phyloP scores from a whole-genome alignment of 208 protist species.

The Leishmania tarentolae region DNA sequence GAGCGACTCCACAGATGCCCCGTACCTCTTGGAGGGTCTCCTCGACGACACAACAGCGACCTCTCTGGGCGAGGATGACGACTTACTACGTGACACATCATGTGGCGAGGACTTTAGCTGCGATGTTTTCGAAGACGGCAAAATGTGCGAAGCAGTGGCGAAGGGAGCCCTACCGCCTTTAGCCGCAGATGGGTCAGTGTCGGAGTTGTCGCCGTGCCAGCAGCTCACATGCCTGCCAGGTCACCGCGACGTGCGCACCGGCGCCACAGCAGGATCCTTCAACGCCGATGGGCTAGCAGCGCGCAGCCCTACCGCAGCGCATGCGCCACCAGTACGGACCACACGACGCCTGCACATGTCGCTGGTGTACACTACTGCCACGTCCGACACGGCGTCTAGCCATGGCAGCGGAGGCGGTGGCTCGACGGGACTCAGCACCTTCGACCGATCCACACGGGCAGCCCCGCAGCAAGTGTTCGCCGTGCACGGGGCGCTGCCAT shows the following conservation, averaged over 20 bases:
- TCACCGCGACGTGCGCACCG: not conserved
- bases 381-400: not conserved
- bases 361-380: not conserved
- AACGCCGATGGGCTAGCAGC: not conserved
- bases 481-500: not conserved
- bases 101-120: not conserved
- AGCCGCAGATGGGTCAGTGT: not conserved
- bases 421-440: not conserved
- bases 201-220: conserved; percentile 2
- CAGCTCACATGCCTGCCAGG: not conserved
- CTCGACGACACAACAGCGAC: conserved; percentile 17
- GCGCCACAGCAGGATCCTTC: not conserved
- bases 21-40: conserved; percentile 23
- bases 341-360: not conserved
- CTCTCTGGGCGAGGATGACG: conserved; percentile 12
- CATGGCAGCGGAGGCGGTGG: not conserved
- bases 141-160: not conserved
- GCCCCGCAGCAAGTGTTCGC: not conserved
- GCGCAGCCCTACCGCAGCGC: too few species aligned
- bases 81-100: not conserved
- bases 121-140: not conserved
- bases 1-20: conserved; percentile 25
- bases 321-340: not conserved
- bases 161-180: not conserved
- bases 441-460: not conserved